Percentiles rank a stretch among this genome's conserved stretches.
phyloP scores from a whole-genome alignment of 2,329 filamentous ascomycete species.

The Hysterium pulicare region DNA sequence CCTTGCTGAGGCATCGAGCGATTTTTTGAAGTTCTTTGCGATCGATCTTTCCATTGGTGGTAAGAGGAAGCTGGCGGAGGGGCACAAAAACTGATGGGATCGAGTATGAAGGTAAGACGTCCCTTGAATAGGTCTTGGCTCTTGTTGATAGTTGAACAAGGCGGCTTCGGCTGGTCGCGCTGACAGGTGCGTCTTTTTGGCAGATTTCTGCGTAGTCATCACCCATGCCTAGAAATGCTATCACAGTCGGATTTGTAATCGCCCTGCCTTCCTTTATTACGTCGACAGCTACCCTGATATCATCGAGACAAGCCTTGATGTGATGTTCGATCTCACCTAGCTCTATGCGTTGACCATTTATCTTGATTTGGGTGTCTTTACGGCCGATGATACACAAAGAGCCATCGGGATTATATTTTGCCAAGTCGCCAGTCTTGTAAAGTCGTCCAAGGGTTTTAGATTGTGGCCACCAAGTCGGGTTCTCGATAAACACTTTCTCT shows the following conservation, averaged over 20 bases:
- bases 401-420: conserved; percentile 4
- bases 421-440: conserved; percentile 11
- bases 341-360: conserved; percentile 36
- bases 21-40: conserved; percentile 17
- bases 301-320: too few species aligned
- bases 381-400: conserved; percentile 7
- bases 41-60: conserved; percentile 44
- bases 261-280: too few species aligned
- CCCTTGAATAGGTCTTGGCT: too few species aligned
- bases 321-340: conserved; percentile 38
- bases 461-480: conserved; percentile 8
- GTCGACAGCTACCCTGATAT: too few species aligned
- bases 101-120: conserved; percentile 33
- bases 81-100: conserved; percentile 45
- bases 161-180: too few species aligned
- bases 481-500: conserved; percentile 15
- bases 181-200: too few species aligned
- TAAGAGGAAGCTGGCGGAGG: conserved; percentile 40
- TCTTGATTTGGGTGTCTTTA: conserved; percentile 11
- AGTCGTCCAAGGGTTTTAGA: background rate
- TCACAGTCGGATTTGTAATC: too few species aligned
- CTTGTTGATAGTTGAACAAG: too few species aligned
- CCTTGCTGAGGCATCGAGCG: conserved; percentile 10
- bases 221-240: too few species aligned
- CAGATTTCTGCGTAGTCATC: too few species aligned